Conservation (phyloP, 768 basidiomycete species). For the Podaxis pistillaris region DNA sequence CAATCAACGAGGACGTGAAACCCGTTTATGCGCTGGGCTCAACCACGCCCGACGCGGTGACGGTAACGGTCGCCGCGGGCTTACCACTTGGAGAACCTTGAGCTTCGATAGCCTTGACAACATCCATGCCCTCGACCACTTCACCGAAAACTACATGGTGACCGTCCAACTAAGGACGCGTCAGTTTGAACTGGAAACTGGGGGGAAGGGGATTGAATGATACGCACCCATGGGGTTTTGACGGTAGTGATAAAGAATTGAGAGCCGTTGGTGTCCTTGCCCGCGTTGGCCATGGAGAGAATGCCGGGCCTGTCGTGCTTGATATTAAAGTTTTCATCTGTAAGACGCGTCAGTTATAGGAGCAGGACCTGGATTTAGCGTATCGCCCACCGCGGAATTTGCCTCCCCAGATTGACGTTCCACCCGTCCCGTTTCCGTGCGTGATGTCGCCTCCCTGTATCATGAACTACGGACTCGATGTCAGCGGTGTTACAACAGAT, state of each 20-base stretch:
- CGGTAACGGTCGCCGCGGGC: slow-evolving; percentile 46
- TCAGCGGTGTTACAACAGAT: not conserved
- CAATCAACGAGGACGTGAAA: not conserved
- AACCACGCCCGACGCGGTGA: slow-evolving; percentile 54
- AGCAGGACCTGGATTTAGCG: not conserved
- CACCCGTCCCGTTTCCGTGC: slow-evolving; percentile 70
- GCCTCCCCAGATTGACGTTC: slow-evolving; percentile 83
- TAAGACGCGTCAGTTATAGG: not conserved
- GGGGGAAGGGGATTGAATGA: not conserved
- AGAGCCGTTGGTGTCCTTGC: slow-evolving; percentile 77
- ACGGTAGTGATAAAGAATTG: slow-evolving; percentile 84
- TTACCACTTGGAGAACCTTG: slow-evolving; percentile 37
- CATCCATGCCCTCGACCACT: slow-evolving; percentile 59
- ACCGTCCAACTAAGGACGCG: slow-evolving; percentile 47
- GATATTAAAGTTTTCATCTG: slow-evolving; percentile 79
- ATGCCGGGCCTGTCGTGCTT: slow-evolving; percentile 67
- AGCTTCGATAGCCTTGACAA: slow-evolving; percentile 61
- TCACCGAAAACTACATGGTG: slow-evolving; percentile 74
- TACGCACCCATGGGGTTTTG: slow-evolving; percentile 57
- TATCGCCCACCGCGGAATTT: slow-evolving; percentile 62
- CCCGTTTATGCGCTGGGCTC: not conserved
- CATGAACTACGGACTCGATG: slow-evolving; percentile 58
- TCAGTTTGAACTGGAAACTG: not conserved
- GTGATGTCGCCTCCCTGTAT: slow-evolving; percentile 89
- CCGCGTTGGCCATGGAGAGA: slow-evolving; percentile 86